A percentile compares a stretch with the other conserved stretches of the same genome.
These are phyloP conservation scores for Didymella lethalis DNA, from an alignment of 2,329 filamentous ascomycete genomes.

Conservation along the genomic window DNA sequence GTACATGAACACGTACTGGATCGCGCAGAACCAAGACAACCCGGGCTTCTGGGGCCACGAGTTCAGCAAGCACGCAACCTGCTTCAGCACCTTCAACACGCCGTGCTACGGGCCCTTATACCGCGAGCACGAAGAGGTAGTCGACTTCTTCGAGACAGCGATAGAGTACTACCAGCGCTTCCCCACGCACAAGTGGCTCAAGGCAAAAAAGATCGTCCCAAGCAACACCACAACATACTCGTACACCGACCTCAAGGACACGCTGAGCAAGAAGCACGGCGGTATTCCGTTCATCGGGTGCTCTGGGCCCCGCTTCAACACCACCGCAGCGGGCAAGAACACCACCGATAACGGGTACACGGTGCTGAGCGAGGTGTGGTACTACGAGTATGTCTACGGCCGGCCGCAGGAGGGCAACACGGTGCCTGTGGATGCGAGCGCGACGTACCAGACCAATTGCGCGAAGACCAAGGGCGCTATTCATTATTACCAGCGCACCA, in stretches of 20 bases:
- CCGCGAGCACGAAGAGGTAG: conserved; percentile 64
- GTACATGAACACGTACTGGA: conserved; percentile 73
- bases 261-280: conserved; percentile 61
- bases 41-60: conserved; percentile 71
- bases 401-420: conserved; percentile 62
- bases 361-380: conserved; percentile 69
- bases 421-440: conserved; percentile 58
- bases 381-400: conserved; percentile 68
- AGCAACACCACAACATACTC: conserved; percentile 67
- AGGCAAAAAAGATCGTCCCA: conserved; percentile 62
- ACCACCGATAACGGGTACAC: conserved; percentile 65
- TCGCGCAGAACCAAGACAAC: conserved; percentile 65
- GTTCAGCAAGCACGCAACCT: conserved; percentile 73
- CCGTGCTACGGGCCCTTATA: conserved; percentile 70
- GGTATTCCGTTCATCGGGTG: conserved; percentile 68
- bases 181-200: conserved; percentile 69
- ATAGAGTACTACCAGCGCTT: conserved; percentile 65
- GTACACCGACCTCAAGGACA: conserved; percentile 60
- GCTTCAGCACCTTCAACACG: conserved; percentile 70
- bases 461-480: conserved; percentile 63
- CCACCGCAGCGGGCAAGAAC: conserved; percentile 64
- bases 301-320: conserved; percentile 66
- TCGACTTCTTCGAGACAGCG: conserved; percentile 69
- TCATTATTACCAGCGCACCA: conserved; percentile 62
- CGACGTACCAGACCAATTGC: conserved; percentile 61